Evolutionary conservation across 1,139 yeast genomes (phyloP), one percentile per base, ranked within the genome.

Genomic region (Yamadazyma triangularis): DNA sequence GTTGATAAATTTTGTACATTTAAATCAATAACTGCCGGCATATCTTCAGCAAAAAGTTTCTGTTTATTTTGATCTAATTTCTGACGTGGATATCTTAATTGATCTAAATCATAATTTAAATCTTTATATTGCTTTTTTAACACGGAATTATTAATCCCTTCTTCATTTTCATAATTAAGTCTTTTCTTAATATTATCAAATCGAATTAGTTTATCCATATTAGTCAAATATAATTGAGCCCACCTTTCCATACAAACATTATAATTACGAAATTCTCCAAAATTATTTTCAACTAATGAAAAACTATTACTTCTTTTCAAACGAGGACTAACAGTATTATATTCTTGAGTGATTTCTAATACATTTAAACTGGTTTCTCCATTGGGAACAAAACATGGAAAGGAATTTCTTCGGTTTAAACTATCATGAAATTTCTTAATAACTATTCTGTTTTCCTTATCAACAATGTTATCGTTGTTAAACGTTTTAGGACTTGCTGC

Each of bases 1-100:
- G 85, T 77, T 23, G 78, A 77, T 27, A 87, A 67, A 36, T 83
- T 89, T 24, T 64, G 61, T 39, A 83, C 60, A 40, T 76, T 81
- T 27, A 57, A 60, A 29, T 68, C 59, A 27, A 81, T 52, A 41
- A 54, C 51, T 9, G 48, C 51, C 5, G 53, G 45, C 15, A 63
- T 44, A 22, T 58, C 62, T 35, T 56, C 60, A 51, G 58, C 57
- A 38, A 53, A 47, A 33, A 70, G 45, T 39, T 55, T 50, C 21
- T 42, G 39, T 34, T 63, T 59, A 35, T 60, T 49, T 9, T 47
- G 33, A 12, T 52, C 47, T 53, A 70, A 58, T 27, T 48, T 49
- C 15, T 46, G 47, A 29, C 60, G 48, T 10, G 56, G 45, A 28
- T 53, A 53, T 13, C 56, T 56, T 15, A 70, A 45, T 34, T 54